Base-by-base conservation (phyloP, 208 protist genomes). In the Trypanosoma theileri region DNA sequence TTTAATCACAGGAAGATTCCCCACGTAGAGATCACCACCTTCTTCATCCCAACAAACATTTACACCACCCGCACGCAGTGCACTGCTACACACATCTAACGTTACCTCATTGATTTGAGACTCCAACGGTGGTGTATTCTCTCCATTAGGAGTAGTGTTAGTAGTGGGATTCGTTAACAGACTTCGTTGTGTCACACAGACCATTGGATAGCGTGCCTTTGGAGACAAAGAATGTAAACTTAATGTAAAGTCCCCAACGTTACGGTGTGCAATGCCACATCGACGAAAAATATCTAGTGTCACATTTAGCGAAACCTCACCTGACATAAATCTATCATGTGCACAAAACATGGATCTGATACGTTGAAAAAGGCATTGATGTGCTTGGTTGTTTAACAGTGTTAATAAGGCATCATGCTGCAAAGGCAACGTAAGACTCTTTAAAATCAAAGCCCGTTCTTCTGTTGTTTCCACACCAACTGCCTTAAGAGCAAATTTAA, bases 241-340 rank as follows among this genome's bases (percentile, higher is more conserved):
- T 19, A 71, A n/a, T 52, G 56, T 59, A 51, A 71, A 21, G 17
- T 59, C 72, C 21, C 65, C 75, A 51, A 92, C 68, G 10, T 77
- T 76, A 21, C 81, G 90, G 8, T 66, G 63, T 41, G 76, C 75
- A n/a, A 95, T 59, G 12, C 86, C 86, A 26, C 87, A 77, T 16
- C 69, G 62, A 0, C 58, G 72, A 35, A 95, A 66, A n/a, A 91
- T 22, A 16, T 75, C 71, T 6, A 73, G 68, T n/a, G 86, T 65
- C 4, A 79, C 50, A 3, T 51, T 31, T 17, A 95, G 50, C 13
- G 84, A 52, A 2, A 95, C 69, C 64, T 95, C 86, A 0, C 86
- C 89, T 31, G 75, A 82, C 60, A 72, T 71, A 65, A 80, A 84
- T 24, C 67, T 58, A 69, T 95, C 89, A 57, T 81, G 80, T 7